Evolutionary conservation across 805 yeast species (phyloP), one percentile per base, ranked within the genome.

Genomic region (Candida boleticola): DNA sequence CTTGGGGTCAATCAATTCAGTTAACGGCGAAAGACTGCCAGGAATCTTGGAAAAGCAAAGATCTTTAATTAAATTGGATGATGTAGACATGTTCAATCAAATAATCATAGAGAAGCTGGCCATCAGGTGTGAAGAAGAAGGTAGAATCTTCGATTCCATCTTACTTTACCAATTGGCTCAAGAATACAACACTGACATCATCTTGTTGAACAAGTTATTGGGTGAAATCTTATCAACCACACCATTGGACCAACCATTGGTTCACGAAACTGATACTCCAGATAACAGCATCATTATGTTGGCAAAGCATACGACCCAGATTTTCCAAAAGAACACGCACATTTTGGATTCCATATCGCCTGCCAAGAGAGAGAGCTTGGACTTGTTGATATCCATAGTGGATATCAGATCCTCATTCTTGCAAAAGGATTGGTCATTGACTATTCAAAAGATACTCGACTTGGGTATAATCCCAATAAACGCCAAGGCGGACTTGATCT

Each of bases 71-170:
- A 71, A 74, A 22, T 68, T 90, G 46, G 64, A 66, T 4, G 74
- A 79, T 50, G 77, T 82, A 46, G 71, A 74, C 17, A 79, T 77
- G 44, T 92, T 79, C 55, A 68, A 86, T 49, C 74, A 73, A 47
- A 77, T 77, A 44, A 89, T 92, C 32, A 83, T 93, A 3, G 95
- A 85, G 57, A 81, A 80, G 45, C 89, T 96, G 22, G 97, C 97
- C 3, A 74, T 74, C 34, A 80, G 80, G 51, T 95, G 97, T 13
- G 93, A 87, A 54, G 93, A 88, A 51, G 98, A 90, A 54, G 97
- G 97, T 5, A 76, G 96, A 55, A 74, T 80, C 11, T 80, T 83
- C 47, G 98, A 93, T 57, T 87, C 97, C 16, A 76, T 93, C 46
- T 70, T 87, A 43, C 73, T 93, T 41, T 92, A 87, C 59, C 96